Base-by-base conservation (phyloP, 306 rosid genomes). In the Quercus aquifolioides region DNA sequence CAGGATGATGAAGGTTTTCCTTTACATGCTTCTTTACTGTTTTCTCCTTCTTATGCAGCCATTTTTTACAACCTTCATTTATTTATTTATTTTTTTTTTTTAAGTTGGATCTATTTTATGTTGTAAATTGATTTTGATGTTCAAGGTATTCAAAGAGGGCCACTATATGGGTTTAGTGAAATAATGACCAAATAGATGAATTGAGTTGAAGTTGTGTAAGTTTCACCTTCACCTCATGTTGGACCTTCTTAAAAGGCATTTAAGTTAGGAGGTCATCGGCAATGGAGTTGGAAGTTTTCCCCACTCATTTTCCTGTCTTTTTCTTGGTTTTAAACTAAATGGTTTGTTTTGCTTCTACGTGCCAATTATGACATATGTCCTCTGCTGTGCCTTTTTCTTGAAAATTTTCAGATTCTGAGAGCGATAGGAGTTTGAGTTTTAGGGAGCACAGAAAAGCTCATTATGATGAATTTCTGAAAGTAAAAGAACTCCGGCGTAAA, bases 401-500 rank as follows among this genome's bases (percentile, higher is more conserved):
- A 68, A 76, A 68, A 1, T 23, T 77, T 33, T 79, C 82, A 74
- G 93, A 85, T 87, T 84, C 91, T 55, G 90, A 88, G 76, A 59
- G 90, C 79, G 97, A 87, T 38, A 89, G 81, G 84, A 88, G 83
- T 77, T 12, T 14, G 80, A 86, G 85, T 52, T 94, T 94, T 63
- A 90, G 84, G 84, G 92, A 92, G 86, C 97, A 84, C 64, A 85
- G 98, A 74, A 94, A 77, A 83, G 97, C 94, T 80, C 98, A 94
- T 82, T 94, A 94, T 58, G 90, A 94, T 83, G 98, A 94, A 81
- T 94, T 81, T 80, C 92, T 82, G 60, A 94, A 89, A 88, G 94
- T 92, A 43, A 90, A 77, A 88, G 98, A 92, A 87, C 91, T 84
- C 33, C 89, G 85, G 49, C 80, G 80, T 62, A 87, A 84, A 20